Conservation (phyloP, 148 eudicot genomes). For the Camellia sinensis region DNA sequence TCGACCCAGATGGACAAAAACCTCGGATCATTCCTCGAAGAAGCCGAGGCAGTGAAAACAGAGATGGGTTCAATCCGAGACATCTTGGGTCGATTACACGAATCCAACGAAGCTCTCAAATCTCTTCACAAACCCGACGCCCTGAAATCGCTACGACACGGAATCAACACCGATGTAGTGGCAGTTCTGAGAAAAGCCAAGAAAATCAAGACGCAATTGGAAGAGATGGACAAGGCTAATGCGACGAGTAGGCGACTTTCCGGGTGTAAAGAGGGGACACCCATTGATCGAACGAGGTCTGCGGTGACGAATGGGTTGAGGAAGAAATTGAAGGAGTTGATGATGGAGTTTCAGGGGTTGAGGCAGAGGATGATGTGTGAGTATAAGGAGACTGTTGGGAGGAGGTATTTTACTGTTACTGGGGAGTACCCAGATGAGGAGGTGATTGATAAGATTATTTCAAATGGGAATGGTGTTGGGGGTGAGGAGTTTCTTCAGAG, state of each 20-base stretch:
- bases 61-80: conserved; percentile 62
- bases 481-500: conserved; percentile 63
- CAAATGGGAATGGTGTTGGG: conserved; percentile 53
- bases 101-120: conserved; percentile 59
- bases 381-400: conserved; percentile 78
- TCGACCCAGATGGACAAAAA: conserved; percentile 47
- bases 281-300: conserved; percentile 67
- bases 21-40: conserved; percentile 66
- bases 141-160: conserved; percentile 45
- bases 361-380: conserved; percentile 80
- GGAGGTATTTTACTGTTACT: conserved; percentile 80
- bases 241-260: conserved; percentile 56
- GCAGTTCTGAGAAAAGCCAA: conserved; percentile 67
- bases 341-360: conserved; percentile 87
- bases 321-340: conserved; percentile 89
- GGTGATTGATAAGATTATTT: conserved; percentile 69
- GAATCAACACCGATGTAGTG: conserved; percentile 62
- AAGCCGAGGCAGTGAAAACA: conserved; percentile 73
- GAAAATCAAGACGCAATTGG: conserved; percentile 54
- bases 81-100: conserved; percentile 42
- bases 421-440: conserved; percentile 86
- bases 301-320: conserved; percentile 85
- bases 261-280: conserved; percentile 57
- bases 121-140: conserved; percentile 71
- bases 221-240: conserved; percentile 73